Evolutionary conservation across 2,329 filamentous ascomycete genomes (phyloP), one percentile per base, ranked within the genome.

Genomic region (Epichloe amarillans): DNA sequence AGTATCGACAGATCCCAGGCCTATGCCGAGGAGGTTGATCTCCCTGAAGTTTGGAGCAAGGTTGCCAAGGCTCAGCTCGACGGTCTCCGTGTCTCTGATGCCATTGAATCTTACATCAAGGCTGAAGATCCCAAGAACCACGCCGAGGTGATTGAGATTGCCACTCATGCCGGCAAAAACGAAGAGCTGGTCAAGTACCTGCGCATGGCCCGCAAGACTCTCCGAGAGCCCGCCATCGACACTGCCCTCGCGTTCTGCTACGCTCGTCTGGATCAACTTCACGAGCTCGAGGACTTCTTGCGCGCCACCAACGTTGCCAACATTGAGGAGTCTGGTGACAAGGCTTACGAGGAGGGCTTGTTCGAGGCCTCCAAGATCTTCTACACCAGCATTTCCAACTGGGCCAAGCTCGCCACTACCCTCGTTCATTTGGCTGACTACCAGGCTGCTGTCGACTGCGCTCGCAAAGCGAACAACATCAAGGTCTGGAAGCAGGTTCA

Each of bases 401-500:
- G 93, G 93, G 91, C 91, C 51, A 98, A 98, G 76, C 83, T 98
- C 61, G 90, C 93, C 14, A 97, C 93, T 11, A 98, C 93, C 11
- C 80, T 97, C 54, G 93, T 98, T n/a, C 89, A 97, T 67, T 82
- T 98, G 6, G 86, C 84, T 57, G 93, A 98, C 60, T 97, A 98
- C 73, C 94, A 98, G 70, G 88, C 88, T 60, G 93, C 93, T 44
- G 93, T 98, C 41, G 93, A 98, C 67, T 96, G 89, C 63, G 93
- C 94, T 26, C 87, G 93, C 66, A 97, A 98, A 73, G 93, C 93
- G 61, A 98, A 97, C 76, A 97, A 88, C 69, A 90, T 96, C 70
- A 96, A 95, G 75, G 93, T 98, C 49, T 98, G 93, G 93, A 95
- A 93, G 72, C 88, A 98, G 70, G 93, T 98, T 59, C 94, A 97